A percentile compares a stretch with the other conserved stretches of the same genome.
These are phyloP conservation scores for Parietichytrium sp. DNA, from an alignment of 108 stramenopile species.

Conservation along the genomic window DNA sequence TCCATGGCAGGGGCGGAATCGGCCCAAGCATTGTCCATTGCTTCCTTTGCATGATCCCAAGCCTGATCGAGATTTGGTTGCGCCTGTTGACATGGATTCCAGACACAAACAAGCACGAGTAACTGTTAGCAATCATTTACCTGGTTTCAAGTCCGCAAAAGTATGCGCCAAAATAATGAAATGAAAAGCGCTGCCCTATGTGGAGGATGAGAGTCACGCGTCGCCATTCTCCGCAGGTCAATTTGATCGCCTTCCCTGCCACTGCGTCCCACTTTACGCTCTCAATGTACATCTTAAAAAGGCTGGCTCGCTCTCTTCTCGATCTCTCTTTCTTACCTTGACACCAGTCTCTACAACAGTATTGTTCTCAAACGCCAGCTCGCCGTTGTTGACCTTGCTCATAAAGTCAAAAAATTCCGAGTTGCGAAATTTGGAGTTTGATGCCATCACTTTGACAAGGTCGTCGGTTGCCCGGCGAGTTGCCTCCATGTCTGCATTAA, in stretches of 20 bases:
- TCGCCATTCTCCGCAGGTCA: too few relatives aligned
- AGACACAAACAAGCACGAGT: too few relatives aligned
- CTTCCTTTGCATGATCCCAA: constrained; percentile 1
- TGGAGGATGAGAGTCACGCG: too few relatives aligned
- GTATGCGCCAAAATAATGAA: too few relatives aligned
- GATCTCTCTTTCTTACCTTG: too few relatives aligned
- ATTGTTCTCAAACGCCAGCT: neutral
- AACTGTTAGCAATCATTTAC: too few relatives aligned
- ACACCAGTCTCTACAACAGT: constrained; percentile 17
- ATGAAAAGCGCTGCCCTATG: too few relatives aligned
- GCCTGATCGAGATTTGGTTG: neutral
- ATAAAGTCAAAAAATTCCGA: constrained; percentile 31
- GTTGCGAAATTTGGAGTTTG: constrained; percentile 28
- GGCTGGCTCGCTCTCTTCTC: too few relatives aligned
- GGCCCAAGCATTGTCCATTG: neutral
- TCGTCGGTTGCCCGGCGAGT: constrained; percentile 33
- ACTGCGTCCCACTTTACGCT: too few relatives aligned
- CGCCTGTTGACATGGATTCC: neutral
- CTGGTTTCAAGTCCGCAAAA: too few relatives aligned
- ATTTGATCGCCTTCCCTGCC: too few relatives aligned
- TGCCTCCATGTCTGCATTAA: constrained; percentile 34
- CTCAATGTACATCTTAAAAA: too few relatives aligned
- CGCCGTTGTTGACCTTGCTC: constrained; percentile 16
- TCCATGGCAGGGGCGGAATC: neutral
- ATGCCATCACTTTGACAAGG: constrained; percentile 22